phyloP scores from a whole-genome alignment of 1,284 basidiomycete species.

The Serendipita sp. region DNA sequence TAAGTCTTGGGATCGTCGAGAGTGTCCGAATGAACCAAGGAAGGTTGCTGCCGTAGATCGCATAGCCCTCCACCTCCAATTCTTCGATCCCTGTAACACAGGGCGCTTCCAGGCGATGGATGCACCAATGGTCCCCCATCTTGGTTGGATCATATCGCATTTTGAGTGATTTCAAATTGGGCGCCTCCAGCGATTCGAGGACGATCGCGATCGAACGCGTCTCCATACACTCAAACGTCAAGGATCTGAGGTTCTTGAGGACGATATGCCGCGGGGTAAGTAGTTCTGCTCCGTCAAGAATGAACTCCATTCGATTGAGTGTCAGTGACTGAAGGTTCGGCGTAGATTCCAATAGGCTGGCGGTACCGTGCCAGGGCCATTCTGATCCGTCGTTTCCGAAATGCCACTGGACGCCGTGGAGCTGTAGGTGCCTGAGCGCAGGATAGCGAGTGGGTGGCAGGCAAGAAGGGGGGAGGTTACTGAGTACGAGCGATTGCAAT shows the following conservation, averaged over 20 bases:
- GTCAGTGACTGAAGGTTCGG: constrained; percentile 2
- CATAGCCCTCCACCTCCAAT: not conserved
- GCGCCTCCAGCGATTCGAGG: not conserved
- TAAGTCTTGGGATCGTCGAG: not conserved
- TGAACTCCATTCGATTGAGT: constrained; percentile 4
- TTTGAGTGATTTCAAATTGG: constrained; percentile 4
- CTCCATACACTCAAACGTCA: constrained; percentile 6
- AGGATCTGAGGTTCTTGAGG: not conserved
- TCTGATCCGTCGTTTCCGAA: constrained; percentile 6
- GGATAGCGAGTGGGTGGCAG: not conserved
- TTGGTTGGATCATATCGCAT: constrained; percentile 6
- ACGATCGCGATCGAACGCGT: constrained; percentile 4
- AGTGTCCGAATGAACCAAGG: constrained; percentile 5
- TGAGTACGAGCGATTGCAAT: not conserved
- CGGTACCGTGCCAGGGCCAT: not conserved
- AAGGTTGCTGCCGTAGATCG: not conserved
- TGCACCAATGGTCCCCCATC: constrained; percentile 6
- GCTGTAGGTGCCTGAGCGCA: not conserved
- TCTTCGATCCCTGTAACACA: not conserved
- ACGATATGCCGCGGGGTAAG: not conserved
- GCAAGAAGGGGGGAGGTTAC: not conserved
- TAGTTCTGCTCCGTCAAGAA: constrained; percentile 1
- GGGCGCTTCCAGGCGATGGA: constrained; percentile 1
- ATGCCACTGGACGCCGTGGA: constrained; percentile 3
- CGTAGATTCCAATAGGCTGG: constrained; percentile 1